Percentiles rank a stretch among this genome's conserved stretches.
These are phyloP conservation scores for Phenoliferia sp. DNA, from an alignment of 1,284 basidiomycete genomes.

Conservation along the genomic window DNA sequence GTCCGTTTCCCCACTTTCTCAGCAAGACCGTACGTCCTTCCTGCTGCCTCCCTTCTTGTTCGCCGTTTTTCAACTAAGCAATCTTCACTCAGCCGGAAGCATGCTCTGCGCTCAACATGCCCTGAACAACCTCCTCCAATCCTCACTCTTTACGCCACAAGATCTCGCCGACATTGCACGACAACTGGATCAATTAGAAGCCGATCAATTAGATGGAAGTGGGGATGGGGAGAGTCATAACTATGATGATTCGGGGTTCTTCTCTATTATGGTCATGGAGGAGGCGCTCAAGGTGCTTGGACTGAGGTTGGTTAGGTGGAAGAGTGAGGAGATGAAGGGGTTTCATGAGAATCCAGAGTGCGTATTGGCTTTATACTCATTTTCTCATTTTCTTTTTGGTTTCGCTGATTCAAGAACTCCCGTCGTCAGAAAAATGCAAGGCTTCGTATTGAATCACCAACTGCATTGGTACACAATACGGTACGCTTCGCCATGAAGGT, in stretches of 20 bases:
- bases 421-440: constrained; percentile 63
- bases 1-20: neutral
- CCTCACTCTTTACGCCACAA: constrained; percentile 61
- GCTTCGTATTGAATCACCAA: constrained; percentile 70
- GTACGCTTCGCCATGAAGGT: constrained; percentile 57
- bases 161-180: constrained; percentile 78
- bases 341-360: constrained; percentile 75
- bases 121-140: constrained; percentile 49
- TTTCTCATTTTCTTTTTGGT: neutral
- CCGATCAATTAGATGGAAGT: constrained; percentile 19
- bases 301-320: constrained; percentile 74
- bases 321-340: constrained; percentile 70
- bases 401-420: constrained; percentile 4
- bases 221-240: constrained; percentile 45
- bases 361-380: too few species aligned
- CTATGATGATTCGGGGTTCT: constrained; percentile 28
- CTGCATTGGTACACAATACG: constrained; percentile 66
- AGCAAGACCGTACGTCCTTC: constrained; percentile 28
- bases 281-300: constrained; percentile 74
- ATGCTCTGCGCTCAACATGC: constrained; percentile 49
- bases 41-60: constrained; percentile 37
- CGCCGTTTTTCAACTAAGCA: neutral
- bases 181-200: constrained; percentile 53
- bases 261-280: constrained; percentile 34
- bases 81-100: constrained; percentile 41